Evolutionary conservation across 306 rosid genomes (phyloP), one percentile per base, ranked within the genome.

Genomic region (Casuarina glauca): DNA sequence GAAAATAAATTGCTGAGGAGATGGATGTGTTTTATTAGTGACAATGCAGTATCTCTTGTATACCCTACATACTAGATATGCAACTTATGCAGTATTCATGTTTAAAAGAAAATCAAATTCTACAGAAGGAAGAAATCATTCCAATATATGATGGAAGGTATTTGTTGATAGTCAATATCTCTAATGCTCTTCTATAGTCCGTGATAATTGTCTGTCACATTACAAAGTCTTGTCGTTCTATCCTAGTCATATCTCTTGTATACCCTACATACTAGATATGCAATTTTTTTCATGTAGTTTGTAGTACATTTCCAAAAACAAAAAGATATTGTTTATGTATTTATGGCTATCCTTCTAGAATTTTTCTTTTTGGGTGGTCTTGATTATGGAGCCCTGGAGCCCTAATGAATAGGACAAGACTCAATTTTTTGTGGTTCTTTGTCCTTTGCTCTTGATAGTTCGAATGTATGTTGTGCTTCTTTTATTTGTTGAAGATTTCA

Each of bases 41-140:
- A 63, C 7, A 58, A 58, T n/a, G 35, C 4, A 26, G 32, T 26
- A 26, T 26, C 32, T 26, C 32, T 26, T 26, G 32, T 26, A 26
- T 26, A 26, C 32, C 32, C 32, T 26, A 26, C 32, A 26, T 26
- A 26, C 32, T 26, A 26, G 32, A 26, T 26, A 26, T 26, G 32
- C 32, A 26, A 26, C 32, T 26, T 26, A 26, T 26, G 32, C 32
- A 26, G 11, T 8, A 13, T 36, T 36, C 13, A 10, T 13, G 15
- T 63, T 38, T 63, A 20, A 63, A 63, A 63, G 46, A 63, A 62
- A 16, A 38, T 39, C 69, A 63, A 13, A 63, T 63, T 63, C 69
- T 63, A 13, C 2, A 36, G 19, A 62, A 38, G 69, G 44, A 63
- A 39, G 43, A 63, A 63, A 63, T 35, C 2, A 36, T 38, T 39